These are phyloP conservation scores for Ophiostoma ips DNA, from an alignment of 2,329 filamentous ascomycete genomes.

Conservation along the genomic window DNA sequence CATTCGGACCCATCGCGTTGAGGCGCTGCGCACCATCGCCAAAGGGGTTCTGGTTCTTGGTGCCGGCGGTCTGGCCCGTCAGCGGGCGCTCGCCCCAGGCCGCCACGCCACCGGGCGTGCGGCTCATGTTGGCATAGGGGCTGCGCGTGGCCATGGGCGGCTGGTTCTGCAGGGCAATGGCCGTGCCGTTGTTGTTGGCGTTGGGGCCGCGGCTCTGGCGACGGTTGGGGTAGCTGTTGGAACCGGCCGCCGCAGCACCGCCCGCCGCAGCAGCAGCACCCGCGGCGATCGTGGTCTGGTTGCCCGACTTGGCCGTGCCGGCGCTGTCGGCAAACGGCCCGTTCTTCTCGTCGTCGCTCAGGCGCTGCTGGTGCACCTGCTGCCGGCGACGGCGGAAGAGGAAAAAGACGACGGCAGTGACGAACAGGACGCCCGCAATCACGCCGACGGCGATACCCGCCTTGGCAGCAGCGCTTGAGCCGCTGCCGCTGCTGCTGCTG, in stretches of 20 bases:
- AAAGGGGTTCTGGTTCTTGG: slow-evolving; percentile 54
- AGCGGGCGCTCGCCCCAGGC: slow-evolving; percentile 32
- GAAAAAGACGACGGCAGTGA: slow-evolving; percentile 58
- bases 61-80: slow-evolving; percentile 26
- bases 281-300: background rate
- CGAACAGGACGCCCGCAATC: slow-evolving; percentile 50
- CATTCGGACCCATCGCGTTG: no score
- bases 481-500: background rate
- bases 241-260: background rate
- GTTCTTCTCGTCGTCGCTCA: slow-evolving; percentile 50
- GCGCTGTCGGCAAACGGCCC: slow-evolving; percentile 23
- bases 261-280: slow-evolving; percentile 1
- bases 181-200: slow-evolving; percentile 16
- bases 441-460: slow-evolving; percentile 80
- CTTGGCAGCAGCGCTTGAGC: slow-evolving; percentile 34
- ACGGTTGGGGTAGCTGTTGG: slow-evolving; percentile 26
- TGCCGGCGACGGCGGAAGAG: slow-evolving; percentile 59
- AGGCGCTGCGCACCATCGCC: slow-evolving; percentile 45
- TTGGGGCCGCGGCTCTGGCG: slow-evolving; percentile 32
- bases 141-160: slow-evolving; percentile 17
- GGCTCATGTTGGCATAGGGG: background rate
- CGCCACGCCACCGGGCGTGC: slow-evolving; percentile 15
- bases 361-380: slow-evolving; percentile 30
- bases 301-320: slow-evolving; percentile 7
- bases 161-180: slow-evolving; percentile 23